Evolutionary conservation across 202 grass and related monocot species (phyloP), one percentile per base, ranked within the genome.

Genomic region (Dendrocalamus latiflorus): DNA sequence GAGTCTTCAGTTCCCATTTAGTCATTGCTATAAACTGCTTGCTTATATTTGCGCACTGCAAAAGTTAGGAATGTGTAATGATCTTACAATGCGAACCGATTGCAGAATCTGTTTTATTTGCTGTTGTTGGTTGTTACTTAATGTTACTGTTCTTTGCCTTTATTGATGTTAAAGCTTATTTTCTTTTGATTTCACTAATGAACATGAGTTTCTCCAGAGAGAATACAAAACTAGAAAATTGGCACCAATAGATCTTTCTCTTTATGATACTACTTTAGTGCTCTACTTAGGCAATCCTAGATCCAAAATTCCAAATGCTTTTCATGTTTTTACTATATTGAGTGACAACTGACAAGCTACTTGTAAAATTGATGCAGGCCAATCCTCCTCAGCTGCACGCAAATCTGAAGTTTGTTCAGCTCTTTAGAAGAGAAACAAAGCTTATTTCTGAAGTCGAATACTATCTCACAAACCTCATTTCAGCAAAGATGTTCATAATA

Each of bases 301-400:
- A 28, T 30, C 39, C 17, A 28, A 28, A 28, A 28, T 28, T 28
- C 26, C 26, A 33, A 70, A 45, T 47, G 18, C 10, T 48, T 21
- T 60, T 60, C 38, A 79, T 26, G 1, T 26, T 68, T 42, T 55
- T 55, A 41, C 54, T 68, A 49, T 18, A 9, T 60, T 61, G 36
- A 34, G 4, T 74, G 18, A 36, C 25, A 82, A 54, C 60, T 53
- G 42, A 85, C 38, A 78, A 53, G 36, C 22, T 58, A 68, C 51
- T 17, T 67, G 60, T 53, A 61, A 59, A 62, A 6, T 33, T 42
- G 28, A 55, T 88, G 59, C 72, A 98, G 92, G 92, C 95, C 38
- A 98, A 98, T 91, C 95, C 95, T 81, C 92, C 90, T 68, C 90
- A 87, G 76, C 65, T 98, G 86, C 95, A 95, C 74, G 94, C 95